Conservation (phyloP, 345 rosid genomes). For the Rhizophora apiculata region DNA sequence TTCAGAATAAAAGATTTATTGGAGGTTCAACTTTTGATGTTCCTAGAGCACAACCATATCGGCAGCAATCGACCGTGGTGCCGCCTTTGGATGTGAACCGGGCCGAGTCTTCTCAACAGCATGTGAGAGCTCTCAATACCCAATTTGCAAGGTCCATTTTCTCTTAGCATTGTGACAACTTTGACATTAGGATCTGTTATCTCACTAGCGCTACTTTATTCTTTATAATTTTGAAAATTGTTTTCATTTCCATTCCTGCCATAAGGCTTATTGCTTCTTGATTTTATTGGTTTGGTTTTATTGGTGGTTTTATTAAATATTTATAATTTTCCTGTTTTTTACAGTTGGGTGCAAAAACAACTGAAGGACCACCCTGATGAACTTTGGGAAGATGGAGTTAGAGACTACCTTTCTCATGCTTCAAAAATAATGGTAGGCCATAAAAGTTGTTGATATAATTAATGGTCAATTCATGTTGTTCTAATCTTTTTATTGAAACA, state of each 20-base stretch:
- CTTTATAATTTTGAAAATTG: not conserved
- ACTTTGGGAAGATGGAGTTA: slow-evolving; percentile 94
- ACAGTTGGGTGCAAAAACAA: slow-evolving; percentile 92
- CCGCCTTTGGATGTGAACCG: slow-evolving; percentile 48
- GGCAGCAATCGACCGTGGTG: slow-evolving; percentile 28
- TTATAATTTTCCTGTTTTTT: not conserved
- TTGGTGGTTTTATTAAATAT: not conserved
- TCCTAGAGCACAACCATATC: slow-evolving; percentile 50
- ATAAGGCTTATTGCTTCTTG: not conserved
- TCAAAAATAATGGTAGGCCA: slow-evolving; percentile 62
- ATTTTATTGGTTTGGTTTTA: not conserved
- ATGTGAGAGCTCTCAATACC: slow-evolving; percentile 87
- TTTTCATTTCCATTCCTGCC: not conserved
- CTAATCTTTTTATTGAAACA: slow-evolving; percentile 1
- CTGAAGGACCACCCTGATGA: slow-evolving; percentile 91
- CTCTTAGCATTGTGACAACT: not conserved
- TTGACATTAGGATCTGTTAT: not conserved
- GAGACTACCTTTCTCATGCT: slow-evolving; percentile 74
- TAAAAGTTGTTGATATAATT: not conserved
- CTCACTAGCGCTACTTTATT: not conserved
- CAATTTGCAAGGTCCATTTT: slow-evolving; percentile 76
- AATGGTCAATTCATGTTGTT: not conserved
- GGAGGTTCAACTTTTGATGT: slow-evolving; percentile 51
- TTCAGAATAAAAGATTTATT: slow-evolving; percentile 60
- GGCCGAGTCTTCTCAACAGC: slow-evolving; percentile 70